phyloP scores from a whole-genome alignment of 352 stramenopile genomes.

The Aphanomyces cochlioides region DNA sequence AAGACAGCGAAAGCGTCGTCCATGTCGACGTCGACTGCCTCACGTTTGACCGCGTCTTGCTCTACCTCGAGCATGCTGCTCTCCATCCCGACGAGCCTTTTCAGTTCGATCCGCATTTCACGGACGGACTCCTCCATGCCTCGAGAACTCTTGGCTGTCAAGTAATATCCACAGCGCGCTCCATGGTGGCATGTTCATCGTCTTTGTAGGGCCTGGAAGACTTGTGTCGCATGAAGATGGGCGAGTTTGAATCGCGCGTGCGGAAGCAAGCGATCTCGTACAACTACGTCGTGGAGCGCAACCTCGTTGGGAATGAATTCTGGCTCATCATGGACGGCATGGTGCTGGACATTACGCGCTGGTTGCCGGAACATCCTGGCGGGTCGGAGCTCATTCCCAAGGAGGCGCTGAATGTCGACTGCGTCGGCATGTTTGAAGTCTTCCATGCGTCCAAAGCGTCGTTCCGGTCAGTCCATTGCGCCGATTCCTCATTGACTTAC shows the following conservation, averaged over 20 bases:
- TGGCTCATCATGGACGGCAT: constrained; percentile 87
- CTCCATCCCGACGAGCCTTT: constrained; percentile 60
- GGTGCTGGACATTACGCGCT: constrained; percentile 86
- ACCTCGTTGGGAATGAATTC: constrained; percentile 58
- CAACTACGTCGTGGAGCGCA: constrained; percentile 74
- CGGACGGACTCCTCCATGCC: constrained; percentile 63
- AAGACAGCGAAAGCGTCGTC: constrained; percentile 56
- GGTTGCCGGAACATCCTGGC: constrained; percentile 83
- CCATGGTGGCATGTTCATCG: too few species aligned
- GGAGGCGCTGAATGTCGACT: constrained; percentile 85
- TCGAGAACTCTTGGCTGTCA: constrained; percentile 67
- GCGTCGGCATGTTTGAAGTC: constrained; percentile 89
- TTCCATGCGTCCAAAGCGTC: constrained; percentile 89
- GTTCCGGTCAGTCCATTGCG: constrained; percentile 43
- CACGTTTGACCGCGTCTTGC: constrained; percentile 84
- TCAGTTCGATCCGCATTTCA: constrained; percentile 76
- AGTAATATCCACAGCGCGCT: constrained; percentile 23
- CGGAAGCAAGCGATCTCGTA: constrained; percentile 74
- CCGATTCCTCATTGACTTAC: too few species aligned
- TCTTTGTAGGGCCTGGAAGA: constrained; percentile 53
- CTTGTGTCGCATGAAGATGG: constrained; percentile 64
- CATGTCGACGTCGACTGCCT: constrained; percentile 81
- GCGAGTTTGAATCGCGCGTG: constrained; percentile 79
- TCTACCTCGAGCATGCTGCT: constrained; percentile 83
- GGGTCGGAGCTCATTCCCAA: constrained; percentile 78